Base-by-base conservation (phyloP, 192 early-diverging fungal genomes). In the Backusella macrospora region DNA sequence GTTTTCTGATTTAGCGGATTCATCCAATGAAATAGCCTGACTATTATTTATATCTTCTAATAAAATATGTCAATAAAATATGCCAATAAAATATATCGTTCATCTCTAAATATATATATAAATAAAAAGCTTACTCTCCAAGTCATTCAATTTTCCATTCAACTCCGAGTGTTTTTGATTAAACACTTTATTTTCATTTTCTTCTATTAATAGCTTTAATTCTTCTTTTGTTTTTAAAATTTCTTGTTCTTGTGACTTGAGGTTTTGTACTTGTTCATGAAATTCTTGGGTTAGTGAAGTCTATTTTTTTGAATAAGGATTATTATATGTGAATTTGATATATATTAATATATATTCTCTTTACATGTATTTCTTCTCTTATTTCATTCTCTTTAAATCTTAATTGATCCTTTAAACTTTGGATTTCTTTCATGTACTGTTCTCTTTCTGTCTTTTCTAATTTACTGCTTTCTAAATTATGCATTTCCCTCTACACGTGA, bases 171-270 rank as follows among this genome's bases (percentile, higher is more conserved):
- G 49, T 3, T 59, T 26, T 59, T 26, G 21, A 26, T 59, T 13
- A 9, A 18, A 10, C 18, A 52, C 0, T 52, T 52, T 52, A 52
- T 10, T 52, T 18, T 34, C 29, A 34, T 34, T 34, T 34, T 34
- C 29, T 34, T 59, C 52, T 59, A 21, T 59, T 12, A 26, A 18
- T 0, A n/a, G n/a, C 8, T 52, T 18, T 8, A 18, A 52, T 52
- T 52, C 18, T 7, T 21, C n/a, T 49, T 49, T 49, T 49, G 47
- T 49, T 5, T 26, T 23, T 59, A 21, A 23, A 9, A 59, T 7
- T 59, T 59, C 52, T 59, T 59, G 52, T 26, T 59, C 52, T 26
- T 59, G 52, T 59, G 52, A 59, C 52, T 59, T 59, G 7, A 59
- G 26, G 9, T 59, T 59, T 59, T 59, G 52, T 26, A 59, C 26